Evolutionary conservation across 345 rosid genomes (phyloP), one percentile per base, ranked within the genome.

Genomic region (Moricandia arvensis): DNA sequence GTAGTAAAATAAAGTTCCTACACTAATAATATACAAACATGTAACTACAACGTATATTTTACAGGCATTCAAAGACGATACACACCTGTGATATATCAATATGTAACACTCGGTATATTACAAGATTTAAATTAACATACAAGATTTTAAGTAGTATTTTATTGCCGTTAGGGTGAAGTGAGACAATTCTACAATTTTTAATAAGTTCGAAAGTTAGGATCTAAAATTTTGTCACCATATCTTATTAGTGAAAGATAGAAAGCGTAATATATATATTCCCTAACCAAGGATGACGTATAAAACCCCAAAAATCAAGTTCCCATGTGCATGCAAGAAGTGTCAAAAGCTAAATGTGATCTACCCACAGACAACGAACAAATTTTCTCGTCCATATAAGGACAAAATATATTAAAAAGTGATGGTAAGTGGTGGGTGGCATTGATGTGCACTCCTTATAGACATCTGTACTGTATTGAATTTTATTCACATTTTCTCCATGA

Each of bases 261-360:
- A 45, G 21, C 17, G 29, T 4, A n/a, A 33, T 0, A 33, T 33
- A 33, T 33, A 18, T 64, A 24, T 21, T 21, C 34, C 54, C 8
- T 38, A 0, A 45, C n/a, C 30, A 60, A 12, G 6, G 15, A 62
- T 51, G 69, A 49, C 12, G 53, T 2, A 72, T 15, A 72, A 72
- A 49, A 26, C 37, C 29, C 62, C 77, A 58, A 75, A 45, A 67
- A 47, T 31, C 13, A 68, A 75, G 54, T 68, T 75, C 73, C 61
- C 68, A 67, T 67, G 73, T 75, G 67, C 24, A 6, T 57, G 27
- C 72, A 66, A 21, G 2, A 66, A 66, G 67, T 58, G 17, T 57
- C 33, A 30, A 18, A 67, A 5, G 17, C 64, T 34, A 26, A 64
- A 60, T 67, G 79, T 68, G 62, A 68, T 29, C 31, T 45, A 27